Base-by-base conservation (phyloP, 352 stramenopile species). In the Halophytophthora polymorphica region DNA sequence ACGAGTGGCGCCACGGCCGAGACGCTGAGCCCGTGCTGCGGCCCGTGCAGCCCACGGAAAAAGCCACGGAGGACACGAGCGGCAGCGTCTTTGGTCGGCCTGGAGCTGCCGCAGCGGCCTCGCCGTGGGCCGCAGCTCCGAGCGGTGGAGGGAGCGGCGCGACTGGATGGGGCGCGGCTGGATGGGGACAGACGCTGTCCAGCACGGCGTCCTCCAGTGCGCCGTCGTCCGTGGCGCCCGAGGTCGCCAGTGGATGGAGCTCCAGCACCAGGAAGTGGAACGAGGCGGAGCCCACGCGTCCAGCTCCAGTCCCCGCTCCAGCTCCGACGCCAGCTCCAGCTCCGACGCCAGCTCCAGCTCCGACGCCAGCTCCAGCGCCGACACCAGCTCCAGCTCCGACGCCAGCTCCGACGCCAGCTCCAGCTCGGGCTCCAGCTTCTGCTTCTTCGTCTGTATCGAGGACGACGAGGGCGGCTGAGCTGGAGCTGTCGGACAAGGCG, bases 401-500 rank as follows among this genome's bases (percentile, higher is more conserved):
- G 8, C 35, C 50, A 14, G 29, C 39, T 33, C 18, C 49, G 55
- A 42, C 22, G 52, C 39, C 25, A 57, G 42, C 50, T n/a, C 14
- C 55, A 35, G 23, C 8, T 11, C 13, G 40, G 40, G 22, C 44
- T 21, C 17, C 45, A 19, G 46, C 22, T 18, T 10, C 38, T 41
- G 22, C 12, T 2, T 22, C 22, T 11, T 13, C 51, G 41, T 18
- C 17, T 0, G 15, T 51, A 6, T 28, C 33, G 46, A 13, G 44
- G 19, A 50, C 29, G 13, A 42, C 31, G 2, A 58, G 38, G 3
- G 33, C 38, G 18, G 68, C 67, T 47, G 29, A 58, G 0, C 51
- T 72, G 11, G 59, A 71, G 42, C 50, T 88, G 44, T 88, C 77
- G 8, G 72, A 82, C 18, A 88, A 88, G 41, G 77, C 77, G 11